Base-by-base conservation (phyloP, 1,284 basidiomycete genomes). In the Trametes pubescens region DNA sequence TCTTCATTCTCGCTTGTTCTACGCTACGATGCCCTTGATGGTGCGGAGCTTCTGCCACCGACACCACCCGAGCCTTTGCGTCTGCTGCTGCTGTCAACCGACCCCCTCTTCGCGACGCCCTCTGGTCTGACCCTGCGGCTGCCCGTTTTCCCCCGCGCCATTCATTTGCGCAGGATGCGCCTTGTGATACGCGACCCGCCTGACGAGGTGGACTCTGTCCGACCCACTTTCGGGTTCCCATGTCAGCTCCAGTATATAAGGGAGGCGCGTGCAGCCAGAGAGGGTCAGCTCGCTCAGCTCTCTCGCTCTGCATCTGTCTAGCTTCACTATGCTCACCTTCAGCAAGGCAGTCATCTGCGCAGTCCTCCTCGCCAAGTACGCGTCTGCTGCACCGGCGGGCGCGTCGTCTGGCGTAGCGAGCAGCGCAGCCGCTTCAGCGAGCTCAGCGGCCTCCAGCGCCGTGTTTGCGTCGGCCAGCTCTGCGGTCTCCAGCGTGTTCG, bases 281-380 rank as follows among this genome's bases (percentile, higher is more conserved):
- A n/a, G 4, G 54, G 32, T 46, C 69, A 71, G 65, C 67, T 67
- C 60, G 38, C 62, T 59, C 66, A 60, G 67, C 67, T 68, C 64
- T 51, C 22, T 53, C n/a, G 14, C 47, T 16, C 48, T 57, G 38
- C 35, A 52, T 61, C 44, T 46, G 49, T 32, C 46, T 53, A 48
- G 21, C 38, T 46, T 29, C 57, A 48, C 56, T 38, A 71, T 71
- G 70, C 64, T 69, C 66, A 57, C 59, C 58, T 66, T 71, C 65
- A 49, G 47, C 60, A 71, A 67, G 61, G 59, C 67, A 24, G 56
- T 71, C 49, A 51, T 68, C 64, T 70, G 64, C 59, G 66, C 67
- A 4, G 51, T 70, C 38, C 44, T 71, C 46, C 65, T 71, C 55
- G 67, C 68, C 18, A 60, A 54, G 6, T 61, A 54, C 55, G 57